Conservation (phyloP, 176 grass and related monocot species). For the Tillandsia leiboldiana region DNA sequence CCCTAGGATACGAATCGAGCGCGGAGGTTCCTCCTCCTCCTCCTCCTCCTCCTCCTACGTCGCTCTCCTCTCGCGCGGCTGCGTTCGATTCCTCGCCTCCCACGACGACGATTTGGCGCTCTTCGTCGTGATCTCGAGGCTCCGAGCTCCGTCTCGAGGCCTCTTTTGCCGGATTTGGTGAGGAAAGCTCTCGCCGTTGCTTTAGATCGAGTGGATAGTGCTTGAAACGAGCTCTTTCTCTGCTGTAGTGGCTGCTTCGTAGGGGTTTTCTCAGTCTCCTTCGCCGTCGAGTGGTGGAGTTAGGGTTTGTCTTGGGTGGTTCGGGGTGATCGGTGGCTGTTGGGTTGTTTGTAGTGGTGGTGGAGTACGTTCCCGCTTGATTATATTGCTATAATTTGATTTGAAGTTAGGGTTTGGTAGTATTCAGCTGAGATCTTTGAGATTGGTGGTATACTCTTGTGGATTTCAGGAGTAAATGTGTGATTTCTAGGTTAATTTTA, state of each 20-base stretch:
- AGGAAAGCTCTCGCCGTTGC: background rate
- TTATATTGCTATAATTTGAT: too few relatives aligned
- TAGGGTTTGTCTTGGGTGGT: background rate
- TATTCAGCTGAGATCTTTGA: too few relatives aligned
- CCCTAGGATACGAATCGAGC: conserved; percentile 7
- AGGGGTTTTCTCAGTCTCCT: conserved; percentile 2
- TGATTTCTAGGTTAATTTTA: too few relatives aligned
- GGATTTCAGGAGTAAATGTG: too few relatives aligned
- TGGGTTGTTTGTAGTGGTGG: background rate
- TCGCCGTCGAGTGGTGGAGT: too few relatives aligned
- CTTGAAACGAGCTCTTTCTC: background rate
- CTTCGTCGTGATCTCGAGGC: background rate
- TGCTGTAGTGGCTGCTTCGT: conserved; percentile 2
- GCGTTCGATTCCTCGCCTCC: background rate
- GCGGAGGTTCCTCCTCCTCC: background rate
- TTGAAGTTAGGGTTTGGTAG: too few relatives aligned
- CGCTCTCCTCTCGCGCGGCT: background rate
- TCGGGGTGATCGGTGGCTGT: background rate
- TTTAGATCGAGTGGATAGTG: background rate
- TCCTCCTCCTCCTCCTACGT: background rate
- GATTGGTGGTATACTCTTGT: too few relatives aligned
- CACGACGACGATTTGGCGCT: background rate
- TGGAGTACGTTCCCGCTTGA: too few relatives aligned
- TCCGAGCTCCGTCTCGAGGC: conserved; percentile 10
- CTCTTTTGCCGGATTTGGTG: background rate